Percentiles rank a stretch among this genome's conserved stretches.
phyloP scores from a whole-genome alignment of 768 basidiomycete genomes.

The Mycena galopus region DNA sequence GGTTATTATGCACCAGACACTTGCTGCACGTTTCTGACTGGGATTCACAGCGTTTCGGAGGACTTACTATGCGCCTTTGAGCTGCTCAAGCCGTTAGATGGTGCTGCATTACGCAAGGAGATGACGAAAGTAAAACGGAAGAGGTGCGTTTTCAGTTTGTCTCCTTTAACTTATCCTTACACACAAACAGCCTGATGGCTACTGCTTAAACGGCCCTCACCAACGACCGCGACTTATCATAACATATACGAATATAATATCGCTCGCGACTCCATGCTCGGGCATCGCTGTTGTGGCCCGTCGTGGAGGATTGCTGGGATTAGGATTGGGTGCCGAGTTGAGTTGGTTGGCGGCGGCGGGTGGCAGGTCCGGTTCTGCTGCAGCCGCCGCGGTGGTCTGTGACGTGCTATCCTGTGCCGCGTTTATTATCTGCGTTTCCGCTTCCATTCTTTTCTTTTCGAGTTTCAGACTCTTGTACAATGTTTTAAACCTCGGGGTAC shows the following conservation, averaged over 20 bases:
- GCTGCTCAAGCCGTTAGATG: conserved; percentile 94
- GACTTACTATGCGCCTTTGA: conserved; percentile 98
- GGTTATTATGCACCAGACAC: conserved; percentile 57
- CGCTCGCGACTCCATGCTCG: conserved; percentile 11
- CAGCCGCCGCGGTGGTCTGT: conserved; percentile 4
- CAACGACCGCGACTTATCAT: conserved; percentile 33
- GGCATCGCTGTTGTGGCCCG: conserved; percentile 24
- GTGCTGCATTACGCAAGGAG: conserved; percentile 94
- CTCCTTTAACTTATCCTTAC: not conserved
- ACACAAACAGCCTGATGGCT: conserved; percentile 21
- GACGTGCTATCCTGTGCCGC: conserved; percentile 18
- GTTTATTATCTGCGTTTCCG: conserved; percentile 31
- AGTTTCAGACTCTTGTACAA: conserved; percentile 36
- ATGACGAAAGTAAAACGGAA: conserved; percentile 99
- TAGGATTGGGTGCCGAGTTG: conserved; percentile 19
- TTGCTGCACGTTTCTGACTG: conserved; percentile 30
- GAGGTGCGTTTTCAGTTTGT: conserved; percentile 66
- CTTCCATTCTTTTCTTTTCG: conserved; percentile 5
- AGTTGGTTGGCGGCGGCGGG: conserved; percentile 7
- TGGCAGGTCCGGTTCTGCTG: conserved; percentile 23
- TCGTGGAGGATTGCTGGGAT: conserved; percentile 13
- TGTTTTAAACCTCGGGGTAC: conserved; percentile 31
- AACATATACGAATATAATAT: conserved; percentile 46
- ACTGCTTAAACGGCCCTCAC: conserved; percentile 22
- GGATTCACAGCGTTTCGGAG: conserved; percentile 84